Evolutionary conservation across 768 basidiomycete species (phyloP).

Genomic region (Tricholoma sp.): DNA sequence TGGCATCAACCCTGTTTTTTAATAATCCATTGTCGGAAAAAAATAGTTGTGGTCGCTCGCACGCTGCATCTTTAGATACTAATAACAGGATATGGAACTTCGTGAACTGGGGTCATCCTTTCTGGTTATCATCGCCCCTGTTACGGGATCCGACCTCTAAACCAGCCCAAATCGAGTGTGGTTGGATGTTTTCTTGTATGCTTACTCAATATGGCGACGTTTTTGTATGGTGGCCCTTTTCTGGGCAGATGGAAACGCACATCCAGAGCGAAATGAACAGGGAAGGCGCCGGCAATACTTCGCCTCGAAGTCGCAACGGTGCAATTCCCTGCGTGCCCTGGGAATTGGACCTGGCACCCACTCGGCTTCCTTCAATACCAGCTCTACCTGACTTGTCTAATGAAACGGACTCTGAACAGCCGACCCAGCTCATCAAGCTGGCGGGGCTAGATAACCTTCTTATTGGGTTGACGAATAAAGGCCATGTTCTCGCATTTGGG

Average conservation of each 20-base stretch:
- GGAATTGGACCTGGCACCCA: slow-evolving; percentile 51
- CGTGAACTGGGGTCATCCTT: slow-evolving; percentile 74
- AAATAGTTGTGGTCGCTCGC: slow-evolving; percentile 71
- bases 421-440: slow-evolving; percentile 64
- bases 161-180: slow-evolving; percentile 66
- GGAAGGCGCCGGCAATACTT: neutral
- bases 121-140: slow-evolving; percentile 47
- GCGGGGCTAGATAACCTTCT: slow-evolving; percentile 72
- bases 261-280: slow-evolving; percentile 31
- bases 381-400: slow-evolving; percentile 45
- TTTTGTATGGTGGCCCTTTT: slow-evolving; percentile 70
- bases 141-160: slow-evolving; percentile 39
- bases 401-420: slow-evolving; percentile 20
- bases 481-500: slow-evolving; percentile 68
- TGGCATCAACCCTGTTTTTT: neutral
- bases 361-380: slow-evolving; percentile 56
- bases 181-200: slow-evolving; percentile 75
- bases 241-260: slow-evolving; percentile 33
- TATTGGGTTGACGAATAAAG: slow-evolving; percentile 75
- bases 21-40: slow-evolving; percentile 2
- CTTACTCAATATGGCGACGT: slow-evolving; percentile 71
- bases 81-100: slow-evolving; percentile 67
- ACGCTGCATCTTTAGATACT: slow-evolving; percentile 62
- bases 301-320: slow-evolving; percentile 23
- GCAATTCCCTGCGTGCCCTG: slow-evolving; percentile 60